Conservation (phyloP, 148 eudicot species). For the Selenicereus undatus region DNA sequence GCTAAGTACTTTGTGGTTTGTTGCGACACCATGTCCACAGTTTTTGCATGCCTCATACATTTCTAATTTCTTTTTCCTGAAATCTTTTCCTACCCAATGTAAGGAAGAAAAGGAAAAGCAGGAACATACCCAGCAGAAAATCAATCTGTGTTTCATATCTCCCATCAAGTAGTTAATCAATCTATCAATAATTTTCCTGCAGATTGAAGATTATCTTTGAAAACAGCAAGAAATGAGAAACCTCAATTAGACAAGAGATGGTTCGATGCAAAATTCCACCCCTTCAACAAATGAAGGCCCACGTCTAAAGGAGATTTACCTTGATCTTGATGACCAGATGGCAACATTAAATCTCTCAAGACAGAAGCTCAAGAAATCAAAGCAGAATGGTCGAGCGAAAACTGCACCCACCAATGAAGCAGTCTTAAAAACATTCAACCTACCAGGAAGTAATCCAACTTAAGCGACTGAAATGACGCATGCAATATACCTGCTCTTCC, state of each 20-base stretch:
- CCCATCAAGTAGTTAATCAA: constrained; percentile 79
- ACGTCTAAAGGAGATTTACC: constrained; percentile 7
- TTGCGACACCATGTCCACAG: background rate
- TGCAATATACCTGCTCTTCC: constrained; percentile 61
- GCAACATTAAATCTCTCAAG: constrained; percentile 83
- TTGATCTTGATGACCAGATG: constrained; percentile 90
- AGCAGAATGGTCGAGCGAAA: constrained; percentile 72
- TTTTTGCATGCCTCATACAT: background rate
- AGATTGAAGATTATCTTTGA: constrained; percentile 14
- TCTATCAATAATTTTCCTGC: constrained; percentile 68
- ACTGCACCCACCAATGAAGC: constrained; percentile 43
- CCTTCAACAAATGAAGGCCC: background rate
- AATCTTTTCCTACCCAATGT: background rate
- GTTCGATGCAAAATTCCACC: background rate
- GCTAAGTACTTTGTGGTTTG: background rate
- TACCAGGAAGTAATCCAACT: background rate
- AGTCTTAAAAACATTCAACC: constrained; percentile 8
- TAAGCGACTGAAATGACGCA: background rate
- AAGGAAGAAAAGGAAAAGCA: background rate
- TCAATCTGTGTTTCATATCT: constrained; percentile 53
- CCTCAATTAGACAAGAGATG: background rate
- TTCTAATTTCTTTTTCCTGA: background rate
- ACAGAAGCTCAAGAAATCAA: constrained; percentile 81
- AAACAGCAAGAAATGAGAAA: constrained; percentile 1
- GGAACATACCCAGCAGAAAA: constrained; percentile 81